phyloP scores from a whole-genome alignment of 495 filamentous ascomycete species.

The Talaromyces borbonicus region DNA sequence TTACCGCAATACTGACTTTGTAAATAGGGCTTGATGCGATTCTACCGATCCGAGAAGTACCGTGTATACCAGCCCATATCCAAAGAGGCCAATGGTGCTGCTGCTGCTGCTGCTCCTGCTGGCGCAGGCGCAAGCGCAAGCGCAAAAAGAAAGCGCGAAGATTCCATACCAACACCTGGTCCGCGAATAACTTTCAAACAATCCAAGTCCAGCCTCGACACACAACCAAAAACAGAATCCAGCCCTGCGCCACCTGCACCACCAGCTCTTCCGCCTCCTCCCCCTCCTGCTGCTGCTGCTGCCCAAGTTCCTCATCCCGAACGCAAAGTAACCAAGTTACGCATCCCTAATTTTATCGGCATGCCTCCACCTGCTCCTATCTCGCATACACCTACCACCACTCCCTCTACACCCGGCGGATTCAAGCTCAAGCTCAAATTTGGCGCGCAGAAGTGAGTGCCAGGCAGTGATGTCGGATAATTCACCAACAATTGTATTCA shows the following conservation, averaged over 20 bases:
- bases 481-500: not conserved
- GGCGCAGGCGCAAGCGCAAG: constrained; percentile 8
- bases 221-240: constrained; percentile 11
- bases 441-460: constrained; percentile 8
- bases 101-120: not conserved
- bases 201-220: constrained; percentile 26
- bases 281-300: constrained; percentile 8
- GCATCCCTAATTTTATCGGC: constrained; percentile 25
- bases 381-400: constrained; percentile 14
- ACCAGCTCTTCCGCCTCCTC: constrained; percentile 3
- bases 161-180: constrained; percentile 28
- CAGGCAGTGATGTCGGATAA: not conserved
- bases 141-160: constrained; percentile 36
- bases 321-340: constrained; percentile 23
- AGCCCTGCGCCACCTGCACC: constrained; percentile 8
- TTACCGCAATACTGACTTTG: constrained; percentile 6
- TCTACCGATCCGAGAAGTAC: constrained; percentile 24
- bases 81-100: constrained; percentile 16
- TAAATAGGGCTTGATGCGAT: constrained; percentile 29
- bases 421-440: constrained; percentile 38
- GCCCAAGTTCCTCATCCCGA: constrained; percentile 10
- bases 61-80: constrained; percentile 23
- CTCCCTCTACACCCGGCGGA: constrained; percentile 27
- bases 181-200: constrained; percentile 39
- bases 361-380: constrained; percentile 16